These are phyloP conservation scores for Aspergillus sp. DNA, from an alignment of 2,329 filamentous ascomycete genomes.

Conservation along the genomic window DNA sequence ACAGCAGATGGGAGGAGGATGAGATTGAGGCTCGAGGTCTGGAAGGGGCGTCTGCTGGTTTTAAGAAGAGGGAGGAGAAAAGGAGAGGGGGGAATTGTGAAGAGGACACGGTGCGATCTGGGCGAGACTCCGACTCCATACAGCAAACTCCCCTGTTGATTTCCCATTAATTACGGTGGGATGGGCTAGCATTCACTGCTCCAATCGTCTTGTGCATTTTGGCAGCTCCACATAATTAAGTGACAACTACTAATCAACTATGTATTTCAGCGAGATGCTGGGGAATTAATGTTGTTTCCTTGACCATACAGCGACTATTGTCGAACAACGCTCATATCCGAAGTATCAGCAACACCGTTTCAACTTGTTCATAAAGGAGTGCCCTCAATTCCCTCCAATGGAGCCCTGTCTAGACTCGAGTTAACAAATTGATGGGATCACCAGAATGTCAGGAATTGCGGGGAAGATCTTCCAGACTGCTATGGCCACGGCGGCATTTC, in stretches of 20 bases:
- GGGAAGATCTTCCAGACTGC: constrained; percentile 16
- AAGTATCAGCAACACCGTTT: too few relatives aligned
- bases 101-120: constrained; percentile 20
- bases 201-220: background rate
- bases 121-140: constrained; percentile 1
- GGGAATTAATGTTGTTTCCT: too few relatives aligned
- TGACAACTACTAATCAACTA: background rate
- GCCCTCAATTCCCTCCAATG: background rate
- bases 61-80: constrained; percentile 7
- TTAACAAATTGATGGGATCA: background rate
- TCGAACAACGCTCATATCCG: too few relatives aligned
- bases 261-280: background rate
- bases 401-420: background rate
- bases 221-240: background rate
- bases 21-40: background rate
- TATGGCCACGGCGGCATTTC: background rate
- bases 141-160: constrained; percentile 1
- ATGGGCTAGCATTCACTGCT: background rate
- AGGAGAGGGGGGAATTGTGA: background rate
- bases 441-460: constrained; percentile 13
- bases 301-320: too few relatives aligned
- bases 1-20: background rate
- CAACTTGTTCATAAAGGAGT: background rate
- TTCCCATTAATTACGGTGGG: background rate
- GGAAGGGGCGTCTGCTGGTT: background rate